These are phyloP conservation scores for Rhizoclosmatium sp. DNA, from an alignment of 192 early-diverging fungal genomes.

Conservation along the genomic window DNA sequence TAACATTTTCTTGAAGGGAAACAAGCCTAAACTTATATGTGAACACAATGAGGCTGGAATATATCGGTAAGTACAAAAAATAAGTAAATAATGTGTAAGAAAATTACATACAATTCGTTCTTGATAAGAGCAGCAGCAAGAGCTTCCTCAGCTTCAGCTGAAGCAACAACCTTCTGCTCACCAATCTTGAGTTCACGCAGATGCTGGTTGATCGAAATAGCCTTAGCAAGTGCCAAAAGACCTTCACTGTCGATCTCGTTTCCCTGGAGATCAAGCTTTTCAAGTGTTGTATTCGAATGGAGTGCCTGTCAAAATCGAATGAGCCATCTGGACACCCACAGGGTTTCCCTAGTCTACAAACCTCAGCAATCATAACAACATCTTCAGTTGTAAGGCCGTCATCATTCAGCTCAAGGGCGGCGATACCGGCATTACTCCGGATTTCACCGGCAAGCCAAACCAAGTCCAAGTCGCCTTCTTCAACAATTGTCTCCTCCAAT, in stretches of 20 bases:
- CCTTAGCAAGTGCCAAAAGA: background rate
- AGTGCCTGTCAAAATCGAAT: constrained; percentile 9
- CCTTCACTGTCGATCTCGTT: constrained; percentile 24
- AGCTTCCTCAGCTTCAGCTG: background rate
- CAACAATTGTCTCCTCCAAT: constrained; percentile 1
- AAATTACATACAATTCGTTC: constrained; percentile 16
- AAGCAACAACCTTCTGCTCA: background rate
- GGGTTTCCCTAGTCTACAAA: background rate
- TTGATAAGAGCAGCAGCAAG: constrained; percentile 4
- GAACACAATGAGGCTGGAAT: constrained; percentile 6
- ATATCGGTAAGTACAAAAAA: too few relatives aligned
- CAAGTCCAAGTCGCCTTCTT: constrained; percentile 19
- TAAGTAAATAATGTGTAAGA: background rate
- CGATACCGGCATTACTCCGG: background rate
- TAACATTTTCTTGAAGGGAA: background rate
- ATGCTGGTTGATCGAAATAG: constrained; percentile 13
- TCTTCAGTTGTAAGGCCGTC: constrained; percentile 20
- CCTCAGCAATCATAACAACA: constrained; percentile 1
- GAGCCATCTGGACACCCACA: background rate
- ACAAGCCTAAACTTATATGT: background rate
- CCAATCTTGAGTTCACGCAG: constrained; percentile 26
- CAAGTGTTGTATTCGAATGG: constrained; percentile 5
- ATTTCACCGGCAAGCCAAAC: constrained; percentile 9
- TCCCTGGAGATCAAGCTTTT: constrained; percentile 20
- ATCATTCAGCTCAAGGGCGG: constrained; percentile 12